Evolutionary conservation across 2,329 filamentous ascomycete genomes (phyloP).

Genomic region (Phaeophleospora eucalypticola): DNA sequence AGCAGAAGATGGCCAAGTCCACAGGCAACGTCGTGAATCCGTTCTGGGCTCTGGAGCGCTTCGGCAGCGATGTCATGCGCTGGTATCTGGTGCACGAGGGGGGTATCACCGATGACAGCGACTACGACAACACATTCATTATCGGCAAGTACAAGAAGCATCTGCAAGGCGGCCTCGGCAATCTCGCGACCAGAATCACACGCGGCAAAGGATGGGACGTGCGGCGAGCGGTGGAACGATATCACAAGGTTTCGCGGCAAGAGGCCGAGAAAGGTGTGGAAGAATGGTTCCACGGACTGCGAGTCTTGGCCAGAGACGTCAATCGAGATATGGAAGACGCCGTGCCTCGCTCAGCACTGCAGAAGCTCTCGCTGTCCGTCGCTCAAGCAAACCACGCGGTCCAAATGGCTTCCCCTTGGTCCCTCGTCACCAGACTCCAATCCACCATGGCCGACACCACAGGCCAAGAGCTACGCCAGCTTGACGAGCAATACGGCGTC

Average conservation of each 20-base stretch:
- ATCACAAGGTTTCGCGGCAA: background rate
- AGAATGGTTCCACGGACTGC: conserved; percentile 13
- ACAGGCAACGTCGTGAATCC: conserved; percentile 93
- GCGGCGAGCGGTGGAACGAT: conserved; percentile 27
- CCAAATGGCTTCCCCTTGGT: conserved; percentile 65
- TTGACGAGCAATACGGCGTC: conserved; percentile 16
- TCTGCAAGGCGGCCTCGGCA: conserved; percentile 74
- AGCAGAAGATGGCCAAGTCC: conserved; percentile 94
- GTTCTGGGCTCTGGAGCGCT: conserved; percentile 83
- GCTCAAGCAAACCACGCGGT: conserved; percentile 65
- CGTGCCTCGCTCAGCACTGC: conserved; percentile 62
- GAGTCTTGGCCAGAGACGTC: conserved; percentile 39
- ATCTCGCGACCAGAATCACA: conserved; percentile 68
- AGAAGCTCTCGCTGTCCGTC: conserved; percentile 59
- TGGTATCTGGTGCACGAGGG: conserved; percentile 84
- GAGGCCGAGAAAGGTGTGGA: too few species aligned
- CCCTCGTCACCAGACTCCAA: conserved; percentile 39
- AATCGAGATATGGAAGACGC: conserved; percentile 58
- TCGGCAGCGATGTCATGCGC: conserved; percentile 80
- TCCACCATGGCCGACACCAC: conserved; percentile 27
- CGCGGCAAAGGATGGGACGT: conserved; percentile 55
- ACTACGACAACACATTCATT: conserved; percentile 78
- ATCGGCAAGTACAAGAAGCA: conserved; percentile 73
- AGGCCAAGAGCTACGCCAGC: conserved; percentile 23
- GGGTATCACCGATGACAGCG: conserved; percentile 69